Evolutionary conservation across 441 rosid species (phyloP).

Genomic region (Croton laevigatus): DNA sequence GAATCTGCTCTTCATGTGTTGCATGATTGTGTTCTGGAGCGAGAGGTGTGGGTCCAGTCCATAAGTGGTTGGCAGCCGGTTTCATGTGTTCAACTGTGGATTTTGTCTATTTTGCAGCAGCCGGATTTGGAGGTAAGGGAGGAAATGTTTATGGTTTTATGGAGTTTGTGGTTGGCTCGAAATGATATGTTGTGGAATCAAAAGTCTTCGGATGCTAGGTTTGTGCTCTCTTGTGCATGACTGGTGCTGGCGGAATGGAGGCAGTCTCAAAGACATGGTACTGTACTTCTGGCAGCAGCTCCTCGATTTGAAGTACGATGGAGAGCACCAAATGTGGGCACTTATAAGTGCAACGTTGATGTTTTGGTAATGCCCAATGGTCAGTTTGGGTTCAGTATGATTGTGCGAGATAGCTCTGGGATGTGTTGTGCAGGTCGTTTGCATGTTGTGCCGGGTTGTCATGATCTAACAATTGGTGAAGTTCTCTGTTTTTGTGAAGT

Average conservation of each 20-base stretch:
- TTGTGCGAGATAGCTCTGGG: not conserved
- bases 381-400: not conserved
- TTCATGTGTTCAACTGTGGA: no score
- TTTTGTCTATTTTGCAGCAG: no score
- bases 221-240: not conserved
- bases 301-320: no score
- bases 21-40: not conserved
- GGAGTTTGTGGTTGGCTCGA: not conserved
- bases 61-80: not conserved
- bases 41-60: no score
- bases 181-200: not conserved
- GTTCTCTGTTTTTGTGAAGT: not conserved
- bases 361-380: no score
- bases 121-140: not conserved
- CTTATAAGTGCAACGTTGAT: no score
- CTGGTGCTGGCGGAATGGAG: no score
- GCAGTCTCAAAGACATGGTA: no score
- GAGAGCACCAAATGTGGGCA: no score
- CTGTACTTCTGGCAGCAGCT: no score
- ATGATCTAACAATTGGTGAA: not conserved
- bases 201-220: not conserved
- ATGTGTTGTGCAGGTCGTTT: not conserved
- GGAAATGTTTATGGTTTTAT: not conserved
- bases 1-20: not conserved
- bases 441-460: not conserved